Conservation (phyloP, 768 basidiomycete genomes). For the Suillus luteus region DNA sequence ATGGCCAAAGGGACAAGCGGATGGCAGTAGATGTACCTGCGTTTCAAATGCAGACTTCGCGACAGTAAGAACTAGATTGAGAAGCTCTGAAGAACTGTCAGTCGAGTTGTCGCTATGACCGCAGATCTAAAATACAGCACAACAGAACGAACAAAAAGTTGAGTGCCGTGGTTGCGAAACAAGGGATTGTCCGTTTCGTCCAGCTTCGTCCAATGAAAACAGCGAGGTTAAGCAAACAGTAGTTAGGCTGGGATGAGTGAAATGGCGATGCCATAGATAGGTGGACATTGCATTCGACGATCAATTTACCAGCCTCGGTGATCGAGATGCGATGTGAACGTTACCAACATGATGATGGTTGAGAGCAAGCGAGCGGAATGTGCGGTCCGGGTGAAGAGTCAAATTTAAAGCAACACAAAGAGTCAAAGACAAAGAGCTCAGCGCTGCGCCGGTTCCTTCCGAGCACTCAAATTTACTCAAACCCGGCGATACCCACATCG, state of each 20-base stretch:
- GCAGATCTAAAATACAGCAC: slow-evolving; percentile 15
- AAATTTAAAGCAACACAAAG: neutral
- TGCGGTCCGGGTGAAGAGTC: neutral
- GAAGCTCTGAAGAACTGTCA: too few species aligned
- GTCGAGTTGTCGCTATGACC: neutral
- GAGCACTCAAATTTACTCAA: too few species aligned
- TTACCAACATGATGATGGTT: too few species aligned
- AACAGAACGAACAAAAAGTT: neutral
- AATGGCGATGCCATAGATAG: neutral
- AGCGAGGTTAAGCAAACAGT: neutral
- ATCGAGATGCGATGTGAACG: neutral
- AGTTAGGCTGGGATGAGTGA: neutral
- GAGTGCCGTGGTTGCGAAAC: slow-evolving; percentile 45
- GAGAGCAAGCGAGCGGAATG: neutral
- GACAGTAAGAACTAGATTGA: too few species aligned
- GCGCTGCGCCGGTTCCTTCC: neutral
- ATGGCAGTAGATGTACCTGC: neutral
- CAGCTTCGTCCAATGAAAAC: neutral
- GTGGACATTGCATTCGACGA: neutral
- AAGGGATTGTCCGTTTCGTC: slow-evolving; percentile 49
- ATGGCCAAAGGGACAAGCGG: too few species aligned
- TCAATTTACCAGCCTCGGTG: neutral
- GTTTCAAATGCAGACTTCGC: neutral
- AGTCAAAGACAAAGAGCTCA: neutral
- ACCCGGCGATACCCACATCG: neutral